phyloP scores from a whole-genome alignment of 768 basidiomycete genomes.

The Trametes meyenii region DNA sequence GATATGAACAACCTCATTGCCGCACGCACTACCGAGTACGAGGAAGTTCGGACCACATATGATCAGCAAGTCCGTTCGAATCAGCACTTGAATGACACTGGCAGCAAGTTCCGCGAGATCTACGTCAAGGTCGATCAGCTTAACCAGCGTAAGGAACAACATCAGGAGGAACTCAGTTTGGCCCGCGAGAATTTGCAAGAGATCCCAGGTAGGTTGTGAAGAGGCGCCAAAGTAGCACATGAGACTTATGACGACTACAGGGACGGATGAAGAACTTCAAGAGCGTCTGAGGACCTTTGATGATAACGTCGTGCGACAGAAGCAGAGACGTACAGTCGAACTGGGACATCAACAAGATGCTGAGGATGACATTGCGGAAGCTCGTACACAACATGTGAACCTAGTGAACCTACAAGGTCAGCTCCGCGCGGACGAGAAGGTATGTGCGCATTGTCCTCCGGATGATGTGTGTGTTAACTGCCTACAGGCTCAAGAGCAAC shows the following conservation, averaged over 20 bases:
- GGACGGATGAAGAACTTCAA: slow-evolving; percentile 72
- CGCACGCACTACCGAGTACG: slow-evolving; percentile 72
- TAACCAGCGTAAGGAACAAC: slow-evolving; percentile 60
- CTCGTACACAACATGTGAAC: slow-evolving; percentile 55
- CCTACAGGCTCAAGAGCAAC: slow-evolving; percentile 69
- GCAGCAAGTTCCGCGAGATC: slow-evolving; percentile 84
- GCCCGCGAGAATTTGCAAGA: slow-evolving; percentile 67
- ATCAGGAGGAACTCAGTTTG: slow-evolving; percentile 63
- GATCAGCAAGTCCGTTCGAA: slow-evolving; percentile 71
- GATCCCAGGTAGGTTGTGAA: slow-evolving; percentile 43
- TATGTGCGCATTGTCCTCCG: slow-evolving; percentile 26
- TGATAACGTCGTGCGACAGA: slow-evolving; percentile 54
- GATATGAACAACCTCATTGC: slow-evolving; percentile 65
- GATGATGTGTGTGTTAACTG: background rate
- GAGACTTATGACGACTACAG: slow-evolving; percentile 39
- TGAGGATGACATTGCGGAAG: slow-evolving; percentile 57
- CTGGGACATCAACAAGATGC: slow-evolving; percentile 59
- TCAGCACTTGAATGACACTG: slow-evolving; percentile 77
- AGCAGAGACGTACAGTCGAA: slow-evolving; percentile 49
- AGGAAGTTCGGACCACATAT: slow-evolving; percentile 67
- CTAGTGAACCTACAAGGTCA: slow-evolving; percentile 66
- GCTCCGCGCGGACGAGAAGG: slow-evolving; percentile 75
- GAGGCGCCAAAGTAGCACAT: background rate
- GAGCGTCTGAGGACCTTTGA: slow-evolving; percentile 60
- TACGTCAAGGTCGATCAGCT: slow-evolving; percentile 71